Evolutionary conservation across 352 stramenopile species (phyloP).

Genomic region (Globisporangium polare): DNA sequence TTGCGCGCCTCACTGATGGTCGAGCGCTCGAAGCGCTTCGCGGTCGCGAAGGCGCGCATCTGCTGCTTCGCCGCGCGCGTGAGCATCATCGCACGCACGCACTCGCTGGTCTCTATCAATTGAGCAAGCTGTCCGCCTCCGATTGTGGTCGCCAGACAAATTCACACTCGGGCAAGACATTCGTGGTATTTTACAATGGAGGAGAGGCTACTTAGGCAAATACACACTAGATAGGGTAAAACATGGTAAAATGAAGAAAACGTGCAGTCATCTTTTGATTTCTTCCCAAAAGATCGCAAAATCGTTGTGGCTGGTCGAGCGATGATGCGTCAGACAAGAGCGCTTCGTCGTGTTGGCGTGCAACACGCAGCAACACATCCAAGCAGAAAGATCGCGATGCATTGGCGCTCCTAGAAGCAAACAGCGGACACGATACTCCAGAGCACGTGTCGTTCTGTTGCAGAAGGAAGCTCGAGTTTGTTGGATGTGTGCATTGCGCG

Average conservation of each 20-base stretch:
- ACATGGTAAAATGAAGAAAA: no score
- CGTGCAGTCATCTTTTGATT: no score
- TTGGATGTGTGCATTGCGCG: not conserved
- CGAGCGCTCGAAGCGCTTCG: conserved; percentile 19
- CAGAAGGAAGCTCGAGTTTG: not conserved
- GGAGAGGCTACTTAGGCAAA: no score
- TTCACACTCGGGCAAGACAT: no score
- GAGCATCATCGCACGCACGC: not conserved
- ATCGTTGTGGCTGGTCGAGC: no score
- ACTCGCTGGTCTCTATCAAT: not conserved
- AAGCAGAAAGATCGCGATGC: not conserved
- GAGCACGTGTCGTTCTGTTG: not conserved
- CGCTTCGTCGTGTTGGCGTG: not conserved
- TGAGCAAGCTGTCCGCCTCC: not conserved
- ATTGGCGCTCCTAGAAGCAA: not conserved
- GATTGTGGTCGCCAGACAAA: conserved; percentile 1
- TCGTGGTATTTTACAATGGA: no score
- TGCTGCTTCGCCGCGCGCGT: conserved; percentile 4
- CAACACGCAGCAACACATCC: not conserved
- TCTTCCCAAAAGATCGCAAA: no score
- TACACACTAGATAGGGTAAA: no score
- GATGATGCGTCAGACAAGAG: no score
- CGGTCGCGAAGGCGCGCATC: not conserved
- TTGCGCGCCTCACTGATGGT: conserved; percentile 43
- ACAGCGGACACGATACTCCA: not conserved